A percentile compares a stretch with the other conserved stretches of the same genome.
phyloP scores from a whole-genome alignment of 352 stramenopile genomes.

The Thraustochytrium striatum region DNA sequence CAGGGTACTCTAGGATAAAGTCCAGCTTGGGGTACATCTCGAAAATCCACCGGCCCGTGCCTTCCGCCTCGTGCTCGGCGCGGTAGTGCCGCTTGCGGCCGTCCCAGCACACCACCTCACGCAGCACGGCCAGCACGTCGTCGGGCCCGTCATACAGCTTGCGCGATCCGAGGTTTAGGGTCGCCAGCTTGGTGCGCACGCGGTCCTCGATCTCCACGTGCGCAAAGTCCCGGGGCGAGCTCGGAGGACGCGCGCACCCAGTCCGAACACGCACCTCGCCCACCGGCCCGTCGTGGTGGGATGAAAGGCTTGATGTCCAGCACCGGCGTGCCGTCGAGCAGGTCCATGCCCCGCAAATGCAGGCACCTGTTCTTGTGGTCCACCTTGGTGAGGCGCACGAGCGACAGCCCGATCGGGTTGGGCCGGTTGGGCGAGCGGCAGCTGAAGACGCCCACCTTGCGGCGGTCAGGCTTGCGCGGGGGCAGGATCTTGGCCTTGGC shows the following conservation, averaged over 20 bases:
- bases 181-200: background rate
- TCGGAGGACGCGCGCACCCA: conserved; percentile 10
- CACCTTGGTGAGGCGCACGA: conserved; percentile 38
- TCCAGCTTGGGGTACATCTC: conserved; percentile 29
- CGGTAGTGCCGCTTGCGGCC: conserved; percentile 25
- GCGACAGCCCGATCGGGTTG: conserved; percentile 61
- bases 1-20: conserved; percentile 29
- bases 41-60: conserved; percentile 26
- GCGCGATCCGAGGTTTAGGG: background rate
- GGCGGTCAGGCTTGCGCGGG: conserved; percentile 65
- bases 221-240: conserved; percentile 19
- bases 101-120: conserved; percentile 20
- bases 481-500: conserved; percentile 45
- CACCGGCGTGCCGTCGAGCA: conserved; percentile 53
- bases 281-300: conserved; percentile 27
- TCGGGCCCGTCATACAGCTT: conserved; percentile 15
- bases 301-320: conserved; percentile 55
- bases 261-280: conserved; percentile 26
- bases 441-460: conserved; percentile 65
- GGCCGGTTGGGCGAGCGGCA: conserved; percentile 61
- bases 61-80: background rate
- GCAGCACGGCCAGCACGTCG: conserved; percentile 4
- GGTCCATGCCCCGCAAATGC: conserved; percentile 48
- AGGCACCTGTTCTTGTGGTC: conserved; percentile 39
- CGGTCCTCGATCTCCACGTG: background rate